Conservation (phyloP, 179 eudicot species). For the Spergularia azorica region DNA sequence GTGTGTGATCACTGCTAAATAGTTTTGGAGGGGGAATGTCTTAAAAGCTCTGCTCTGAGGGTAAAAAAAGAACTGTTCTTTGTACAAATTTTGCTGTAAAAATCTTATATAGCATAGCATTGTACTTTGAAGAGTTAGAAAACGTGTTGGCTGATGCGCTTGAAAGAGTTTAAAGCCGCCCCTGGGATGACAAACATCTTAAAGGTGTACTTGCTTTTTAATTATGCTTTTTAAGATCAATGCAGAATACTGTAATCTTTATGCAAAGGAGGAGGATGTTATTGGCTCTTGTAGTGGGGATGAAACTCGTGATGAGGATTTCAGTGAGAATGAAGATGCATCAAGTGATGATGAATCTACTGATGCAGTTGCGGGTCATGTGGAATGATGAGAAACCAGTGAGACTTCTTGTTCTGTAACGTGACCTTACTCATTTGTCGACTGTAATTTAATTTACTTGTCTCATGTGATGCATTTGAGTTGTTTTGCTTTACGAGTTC, state of each 20-base stretch:
- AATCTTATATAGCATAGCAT: no score
- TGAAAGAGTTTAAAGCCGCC: no score
- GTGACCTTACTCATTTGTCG: neutral
- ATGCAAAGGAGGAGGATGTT: slow-evolving; percentile 33
- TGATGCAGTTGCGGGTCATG: slow-evolving; percentile 24
- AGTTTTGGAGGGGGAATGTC: no score
- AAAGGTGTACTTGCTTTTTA: neutral
- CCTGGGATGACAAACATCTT: no score
- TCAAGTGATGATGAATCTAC: slow-evolving; percentile 29
- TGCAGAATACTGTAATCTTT: slow-evolving; percentile 31
- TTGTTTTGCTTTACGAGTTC: neutral
- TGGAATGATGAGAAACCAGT: slow-evolving; percentile 21
- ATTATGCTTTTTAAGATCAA: neutral
- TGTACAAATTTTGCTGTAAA: no score
- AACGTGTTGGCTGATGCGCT: no score
- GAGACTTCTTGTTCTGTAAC: neutral
- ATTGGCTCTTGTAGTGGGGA: slow-evolving; percentile 15
- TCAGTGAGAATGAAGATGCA: slow-evolving; percentile 28
- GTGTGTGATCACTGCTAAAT: no score
- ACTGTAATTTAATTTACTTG: neutral
- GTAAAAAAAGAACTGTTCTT: no score
- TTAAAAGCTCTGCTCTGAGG: no score
- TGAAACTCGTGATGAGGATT: slow-evolving; percentile 23
- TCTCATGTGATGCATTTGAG: neutral
- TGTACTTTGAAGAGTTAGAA: no score